These are phyloP conservation scores for Pilaira anomala DNA, from an alignment of 192 early-diverging fungal species.

Conservation along the genomic window DNA sequence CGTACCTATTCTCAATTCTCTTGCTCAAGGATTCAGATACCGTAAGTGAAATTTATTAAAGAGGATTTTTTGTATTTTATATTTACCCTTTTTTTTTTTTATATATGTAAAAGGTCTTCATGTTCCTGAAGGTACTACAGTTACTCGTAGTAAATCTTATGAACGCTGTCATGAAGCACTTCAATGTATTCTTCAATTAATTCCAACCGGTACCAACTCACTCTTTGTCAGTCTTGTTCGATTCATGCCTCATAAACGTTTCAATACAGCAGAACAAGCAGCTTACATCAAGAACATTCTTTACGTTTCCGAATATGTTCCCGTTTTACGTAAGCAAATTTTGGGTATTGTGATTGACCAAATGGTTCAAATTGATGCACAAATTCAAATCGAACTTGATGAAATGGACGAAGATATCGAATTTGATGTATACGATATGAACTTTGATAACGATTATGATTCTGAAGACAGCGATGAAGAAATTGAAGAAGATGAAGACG, in stretches of 20 bases:
- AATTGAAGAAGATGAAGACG: constrained; percentile 44
- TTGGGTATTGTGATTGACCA: constrained; percentile 75
- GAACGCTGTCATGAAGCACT: constrained; percentile 64
- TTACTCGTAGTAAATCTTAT: constrained; percentile 36
- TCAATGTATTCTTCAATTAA: constrained; percentile 57
- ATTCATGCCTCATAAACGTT: constrained; percentile 72
- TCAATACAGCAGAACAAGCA: constrained; percentile 52
- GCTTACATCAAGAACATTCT: constrained; percentile 77
- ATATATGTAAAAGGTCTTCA: constrained; percentile 1
- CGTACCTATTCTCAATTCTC: constrained; percentile 52
- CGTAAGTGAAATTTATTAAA: constrained; percentile 38
- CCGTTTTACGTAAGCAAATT: constrained; percentile 64
- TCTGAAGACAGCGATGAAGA: constrained; percentile 40
- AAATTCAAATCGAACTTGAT: constrained; percentile 88
- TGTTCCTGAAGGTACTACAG: constrained; percentile 14
- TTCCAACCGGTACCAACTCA: constrained; percentile 66
- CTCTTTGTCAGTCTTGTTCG: constrained; percentile 60
- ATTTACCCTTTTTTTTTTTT: too few species aligned
- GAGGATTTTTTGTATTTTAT: background rate
- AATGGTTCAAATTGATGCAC: constrained; percentile 89
- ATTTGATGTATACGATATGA: constrained; percentile 37
- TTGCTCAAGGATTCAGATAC: constrained; percentile 51
- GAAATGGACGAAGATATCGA: constrained; percentile 69
- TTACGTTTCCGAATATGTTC: constrained; percentile 72
- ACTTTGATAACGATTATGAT: constrained; percentile 38